Base-by-base conservation (phyloP, 345 rosid species). In the Excoecaria agallocha region DNA sequence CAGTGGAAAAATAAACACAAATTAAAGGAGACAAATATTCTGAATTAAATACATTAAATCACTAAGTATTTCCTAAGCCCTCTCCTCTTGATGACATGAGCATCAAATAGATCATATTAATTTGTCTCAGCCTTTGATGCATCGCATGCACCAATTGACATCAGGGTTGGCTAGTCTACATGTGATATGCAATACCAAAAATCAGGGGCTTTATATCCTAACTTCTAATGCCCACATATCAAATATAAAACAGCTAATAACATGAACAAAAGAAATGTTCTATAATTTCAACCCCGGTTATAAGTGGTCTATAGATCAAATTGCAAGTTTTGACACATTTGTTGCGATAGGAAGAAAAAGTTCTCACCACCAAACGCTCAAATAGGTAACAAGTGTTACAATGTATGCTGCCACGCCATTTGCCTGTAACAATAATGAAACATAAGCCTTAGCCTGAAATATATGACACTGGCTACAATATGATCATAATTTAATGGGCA, bases 291-390 rank as follows among this genome's bases (percentile, higher is more conserved):
- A 57, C 12, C 46, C 56, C 39, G 50, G 24, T 15, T 4, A 51
- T 17, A 52, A 30, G 5, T 5, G 12, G 35, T 8, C 48, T 59
- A 0, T 68, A 41, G 5, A 48, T 48, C 22, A 60, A 2, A 49
- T 39, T 30, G 63, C 56, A 57, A 38, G 15, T 24, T 51, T 61
- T 55, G 15, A 39, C 17, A 63, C 41, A 68, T 61, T 66, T 49
- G 78, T 19, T 57, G 46, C 19, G 39, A 76, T 51, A 71, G 57
- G 76, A 54, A 71, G 57, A 77, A 54, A 69, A 67, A 51, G 59
- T 69, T 74, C 93, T 90, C 83, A 95, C 99, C 99, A 88, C 99
- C 99, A 95, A 72, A 95, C 90, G 80, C 93, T 83, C 51, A 91
- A 74, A 84, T 95, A 95, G 68, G 93, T 87, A 54, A 84, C 74